Evolutionary conservation across 768 basidiomycete species (phyloP).

Genomic region (Mycena vitilis): DNA sequence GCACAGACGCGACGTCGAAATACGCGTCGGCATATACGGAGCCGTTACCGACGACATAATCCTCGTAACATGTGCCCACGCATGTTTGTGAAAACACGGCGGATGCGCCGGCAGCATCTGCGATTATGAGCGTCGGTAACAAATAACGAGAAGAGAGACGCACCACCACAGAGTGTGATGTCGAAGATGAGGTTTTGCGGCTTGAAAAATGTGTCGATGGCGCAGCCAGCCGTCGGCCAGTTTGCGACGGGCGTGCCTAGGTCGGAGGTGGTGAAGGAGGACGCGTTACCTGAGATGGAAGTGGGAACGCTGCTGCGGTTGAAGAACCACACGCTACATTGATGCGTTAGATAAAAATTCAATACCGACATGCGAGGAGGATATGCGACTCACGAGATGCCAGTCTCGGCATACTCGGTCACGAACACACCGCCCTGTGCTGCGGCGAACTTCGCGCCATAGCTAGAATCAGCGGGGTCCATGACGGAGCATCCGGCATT

Average conservation of each 20-base stretch:
- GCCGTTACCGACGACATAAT: slow-evolving; percentile 74
- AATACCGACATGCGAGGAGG: neutral
- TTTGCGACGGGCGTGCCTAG: slow-evolving; percentile 78
- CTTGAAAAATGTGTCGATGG: slow-evolving; percentile 63
- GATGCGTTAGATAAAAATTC: neutral
- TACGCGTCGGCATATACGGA: slow-evolving; percentile 73
- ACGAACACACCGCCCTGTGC: slow-evolving; percentile 81
- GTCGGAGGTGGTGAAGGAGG: slow-evolving; percentile 63
- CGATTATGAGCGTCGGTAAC: slow-evolving; percentile 4
- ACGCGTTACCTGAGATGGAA: slow-evolving; percentile 59
- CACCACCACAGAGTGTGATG: slow-evolving; percentile 77
- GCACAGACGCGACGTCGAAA: slow-evolving; percentile 77
- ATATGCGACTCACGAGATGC: slow-evolving; percentile 65
- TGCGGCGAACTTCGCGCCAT: slow-evolving; percentile 73
- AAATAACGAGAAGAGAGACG: slow-evolving; percentile 28
- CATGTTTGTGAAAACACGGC: slow-evolving; percentile 71
- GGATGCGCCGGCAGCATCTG: slow-evolving; percentile 64
- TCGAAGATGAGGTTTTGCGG: slow-evolving; percentile 78
- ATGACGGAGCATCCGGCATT: slow-evolving; percentile 76
- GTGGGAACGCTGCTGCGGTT: slow-evolving; percentile 61
- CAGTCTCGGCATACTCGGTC: slow-evolving; percentile 74
- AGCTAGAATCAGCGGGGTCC: slow-evolving; percentile 66
- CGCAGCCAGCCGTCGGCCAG: slow-evolving; percentile 71
- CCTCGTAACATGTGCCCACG: slow-evolving; percentile 73
- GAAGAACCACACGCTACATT: slow-evolving; percentile 72